These are phyloP conservation scores for Trichoderma erinaceum DNA, from an alignment of 495 filamentous ascomycete genomes.

Conservation along the genomic window DNA sequence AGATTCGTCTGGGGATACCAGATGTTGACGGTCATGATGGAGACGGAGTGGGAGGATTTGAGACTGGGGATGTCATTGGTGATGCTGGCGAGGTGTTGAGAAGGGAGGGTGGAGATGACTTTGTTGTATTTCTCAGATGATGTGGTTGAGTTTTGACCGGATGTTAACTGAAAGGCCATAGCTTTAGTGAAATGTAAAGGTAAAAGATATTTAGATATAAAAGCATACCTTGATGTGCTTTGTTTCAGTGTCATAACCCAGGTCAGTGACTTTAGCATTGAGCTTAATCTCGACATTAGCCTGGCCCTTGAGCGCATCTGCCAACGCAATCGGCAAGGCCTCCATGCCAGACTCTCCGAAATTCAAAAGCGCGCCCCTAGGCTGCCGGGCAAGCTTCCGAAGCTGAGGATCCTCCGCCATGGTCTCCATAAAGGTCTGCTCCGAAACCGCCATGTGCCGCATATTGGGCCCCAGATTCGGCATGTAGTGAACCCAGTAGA, in stretches of 20 bases:
- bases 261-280: slow-evolving; percentile 32
- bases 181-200: neutral
- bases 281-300: slow-evolving; percentile 51
- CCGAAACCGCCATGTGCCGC: neutral
- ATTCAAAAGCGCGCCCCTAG: slow-evolving; percentile 35
- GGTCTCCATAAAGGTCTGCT: slow-evolving; percentile 22
- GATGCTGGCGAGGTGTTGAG: slow-evolving; percentile 39
- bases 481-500: slow-evolving; percentile 12
- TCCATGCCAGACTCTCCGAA: slow-evolving; percentile 52
- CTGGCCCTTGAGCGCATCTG: slow-evolving; percentile 32
- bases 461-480: neutral
- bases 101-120: slow-evolving; percentile 66
- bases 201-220: too few relatives aligned
- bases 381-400: slow-evolving; percentile 4
- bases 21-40: slow-evolving; percentile 87
- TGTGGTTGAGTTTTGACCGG: slow-evolving; percentile 15
- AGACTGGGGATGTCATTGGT: slow-evolving; percentile 47
- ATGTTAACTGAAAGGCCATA: slow-evolving; percentile 25
- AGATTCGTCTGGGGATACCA: slow-evolving; percentile 65
- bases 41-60: slow-evolving; percentile 56
- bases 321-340: slow-evolving; percentile 40
- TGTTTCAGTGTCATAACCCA: slow-evolving; percentile 22
- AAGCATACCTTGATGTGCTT: slow-evolving; percentile 22
- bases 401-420: slow-evolving; percentile 40
- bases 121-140: slow-evolving; percentile 44